Conservation (phyloP, 164 flowering plant species). For the Cinnamomum micranthum region DNA sequence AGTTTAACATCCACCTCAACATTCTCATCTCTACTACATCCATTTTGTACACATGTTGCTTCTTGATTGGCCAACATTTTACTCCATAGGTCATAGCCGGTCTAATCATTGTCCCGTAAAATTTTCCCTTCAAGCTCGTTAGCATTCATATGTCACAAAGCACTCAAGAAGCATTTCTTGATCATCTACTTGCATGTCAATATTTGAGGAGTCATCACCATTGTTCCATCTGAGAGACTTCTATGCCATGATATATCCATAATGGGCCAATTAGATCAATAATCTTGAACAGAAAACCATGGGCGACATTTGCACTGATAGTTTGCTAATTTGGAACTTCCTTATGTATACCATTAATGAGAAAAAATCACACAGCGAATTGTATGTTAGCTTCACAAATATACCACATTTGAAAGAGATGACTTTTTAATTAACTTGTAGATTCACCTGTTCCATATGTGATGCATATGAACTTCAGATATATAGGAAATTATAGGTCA, state of each 20-base stretch:
- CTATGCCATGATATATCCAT: background rate
- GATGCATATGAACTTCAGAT: too few species aligned
- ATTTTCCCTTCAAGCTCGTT: too few species aligned
- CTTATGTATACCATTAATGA: background rate
- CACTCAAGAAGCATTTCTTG: background rate
- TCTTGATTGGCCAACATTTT: too few species aligned
- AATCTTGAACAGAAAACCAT: background rate
- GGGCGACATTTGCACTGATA: background rate
- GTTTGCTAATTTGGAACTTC: background rate
- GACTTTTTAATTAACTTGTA: background rate
- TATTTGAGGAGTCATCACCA: background rate
- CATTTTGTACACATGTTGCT: too few species aligned
- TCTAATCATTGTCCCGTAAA: too few species aligned
- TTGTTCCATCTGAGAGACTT: background rate
- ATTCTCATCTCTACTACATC: too few species aligned
- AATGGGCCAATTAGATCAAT: background rate
- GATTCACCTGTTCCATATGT: too few species aligned
- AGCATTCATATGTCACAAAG: too few species aligned
- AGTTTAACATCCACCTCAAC: too few species aligned
- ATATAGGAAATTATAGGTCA: too few species aligned
- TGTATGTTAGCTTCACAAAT: background rate
- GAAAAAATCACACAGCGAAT: background rate
- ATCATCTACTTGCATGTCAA: background rate
- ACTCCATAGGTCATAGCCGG: too few species aligned
- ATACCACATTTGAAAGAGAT: background rate